phyloP scores from a whole-genome alignment of 2,329 filamentous ascomycete species.

The Ascosphaera acerosa region DNA sequence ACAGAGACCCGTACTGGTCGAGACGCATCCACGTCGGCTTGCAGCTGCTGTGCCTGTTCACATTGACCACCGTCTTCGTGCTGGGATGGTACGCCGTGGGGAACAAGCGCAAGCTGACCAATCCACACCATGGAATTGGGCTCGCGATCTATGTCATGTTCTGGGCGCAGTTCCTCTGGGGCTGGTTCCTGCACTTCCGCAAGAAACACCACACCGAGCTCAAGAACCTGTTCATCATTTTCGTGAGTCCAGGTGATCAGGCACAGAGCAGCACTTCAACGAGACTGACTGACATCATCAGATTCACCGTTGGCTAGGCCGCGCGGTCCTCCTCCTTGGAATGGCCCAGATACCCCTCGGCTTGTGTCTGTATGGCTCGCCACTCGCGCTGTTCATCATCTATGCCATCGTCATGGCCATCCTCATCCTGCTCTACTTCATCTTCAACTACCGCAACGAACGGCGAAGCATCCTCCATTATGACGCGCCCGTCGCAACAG shows the following conservation, averaged over 20 bases:
- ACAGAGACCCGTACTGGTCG: conserved; percentile 27
- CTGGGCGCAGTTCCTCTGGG: conserved; percentile 31
- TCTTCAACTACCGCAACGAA: conserved; percentile 46
- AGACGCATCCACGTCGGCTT: conserved; percentile 37
- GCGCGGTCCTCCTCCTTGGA: conserved; percentile 52
- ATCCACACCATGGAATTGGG: conserved; percentile 42
- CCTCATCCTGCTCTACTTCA: conserved; percentile 50
- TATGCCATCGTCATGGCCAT: conserved; percentile 56
- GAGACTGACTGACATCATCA: no score
- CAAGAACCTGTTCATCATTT: conserved; percentile 31
- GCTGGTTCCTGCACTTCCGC: conserved; percentile 26
- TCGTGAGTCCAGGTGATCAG: conserved; percentile 27
- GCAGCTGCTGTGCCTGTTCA: conserved; percentile 32
- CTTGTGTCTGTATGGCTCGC: conserved; percentile 76
- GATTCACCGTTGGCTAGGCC: conserved; percentile 73
- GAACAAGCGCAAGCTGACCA: conserved; percentile 31
- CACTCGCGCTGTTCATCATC: conserved; percentile 59
- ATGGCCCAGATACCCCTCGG: conserved; percentile 74
- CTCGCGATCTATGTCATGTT: conserved; percentile 36
- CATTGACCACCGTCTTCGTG: conserved; percentile 35
- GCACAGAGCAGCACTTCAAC: neutral
- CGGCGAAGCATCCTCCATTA: conserved; percentile 29
- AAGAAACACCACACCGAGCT: conserved; percentile 6
- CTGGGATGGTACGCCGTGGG: conserved; percentile 40
- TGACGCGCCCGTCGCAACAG: conserved; percentile 31